These are phyloP conservation scores for Tricholoma matsutake DNA, from an alignment of 768 basidiomycete genomes.

Conservation along the genomic window DNA sequence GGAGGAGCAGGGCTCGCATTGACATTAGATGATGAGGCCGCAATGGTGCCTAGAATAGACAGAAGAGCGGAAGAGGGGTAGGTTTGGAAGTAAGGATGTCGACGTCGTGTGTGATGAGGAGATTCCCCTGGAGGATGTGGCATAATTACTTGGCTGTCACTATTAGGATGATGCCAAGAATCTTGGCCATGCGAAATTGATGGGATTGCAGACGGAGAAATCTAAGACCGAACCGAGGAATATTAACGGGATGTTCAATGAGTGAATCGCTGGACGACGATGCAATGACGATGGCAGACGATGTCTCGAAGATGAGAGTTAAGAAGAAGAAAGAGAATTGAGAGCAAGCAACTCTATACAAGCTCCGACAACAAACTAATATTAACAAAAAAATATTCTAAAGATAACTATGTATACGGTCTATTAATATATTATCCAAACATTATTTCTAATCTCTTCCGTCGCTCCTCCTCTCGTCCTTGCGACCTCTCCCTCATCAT, in stretches of 20 bases:
- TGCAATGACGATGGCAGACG: background rate
- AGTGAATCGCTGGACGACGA: slow-evolving; percentile 11
- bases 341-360: slow-evolving; percentile 2
- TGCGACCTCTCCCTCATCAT: slow-evolving; percentile 36
- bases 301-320: background rate
- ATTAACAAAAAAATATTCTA: background rate
- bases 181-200: slow-evolving; percentile 12
- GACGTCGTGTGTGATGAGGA: slow-evolving; percentile 9
- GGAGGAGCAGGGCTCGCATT: slow-evolving; percentile 52
- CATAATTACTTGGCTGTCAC: slow-evolving; percentile 50
- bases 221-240: slow-evolving; percentile 5
- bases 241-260: slow-evolving; percentile 12
- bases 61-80: slow-evolving; percentile 51
- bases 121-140: slow-evolving; percentile 6
- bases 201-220: background rate
- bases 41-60: slow-evolving; percentile 55
- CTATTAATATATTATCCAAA: slow-evolving; percentile 6
- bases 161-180: slow-evolving; percentile 38
- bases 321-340: background rate
- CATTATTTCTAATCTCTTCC: slow-evolving; percentile 32
- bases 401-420: background rate
- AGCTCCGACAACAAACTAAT: slow-evolving; percentile 12
- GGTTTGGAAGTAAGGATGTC: slow-evolving; percentile 20
- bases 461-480: slow-evolving; percentile 52
- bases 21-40: slow-evolving; percentile 41